Percentiles rank a stretch among this genome's conserved stretches.
Evolutionary conservation across 2,329 filamentous ascomycete species (phyloP).

Genomic region (Beauveria sp.): DNA sequence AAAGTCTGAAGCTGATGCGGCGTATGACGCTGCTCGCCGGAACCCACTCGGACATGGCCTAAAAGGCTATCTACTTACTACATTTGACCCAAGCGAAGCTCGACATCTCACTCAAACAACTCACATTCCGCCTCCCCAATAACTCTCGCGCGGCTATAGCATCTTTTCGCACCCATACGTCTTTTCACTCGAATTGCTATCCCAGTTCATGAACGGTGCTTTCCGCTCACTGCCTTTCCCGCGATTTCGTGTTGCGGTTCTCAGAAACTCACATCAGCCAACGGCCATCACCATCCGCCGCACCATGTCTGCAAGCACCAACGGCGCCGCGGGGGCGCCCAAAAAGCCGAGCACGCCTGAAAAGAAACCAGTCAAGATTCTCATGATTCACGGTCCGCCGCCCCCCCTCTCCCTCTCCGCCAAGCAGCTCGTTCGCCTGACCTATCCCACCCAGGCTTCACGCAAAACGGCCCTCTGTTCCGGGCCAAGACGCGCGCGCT

Average conservation of each 20-base stretch:
- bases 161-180: background rate
- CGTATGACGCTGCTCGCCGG: constrained; percentile 5
- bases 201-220: background rate
- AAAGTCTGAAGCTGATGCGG: background rate
- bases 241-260: background rate
- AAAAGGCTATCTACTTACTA: background rate
- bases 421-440: background rate
- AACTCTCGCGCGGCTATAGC: background rate
- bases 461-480: constrained; percentile 81
- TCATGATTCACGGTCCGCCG: constrained; percentile 65
- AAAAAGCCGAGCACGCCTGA: constrained; percentile 9
- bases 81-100: background rate
- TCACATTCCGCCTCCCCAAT: background rate
- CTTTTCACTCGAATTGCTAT: background rate
- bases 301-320: constrained; percentile 5
- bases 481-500: constrained; percentile 81
- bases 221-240: background rate
- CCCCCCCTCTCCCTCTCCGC: background rate
- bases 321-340: background rate
- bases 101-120: background rate
- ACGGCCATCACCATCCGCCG: background rate
- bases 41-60: background rate
- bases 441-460: constrained; percentile 54
- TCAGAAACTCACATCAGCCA: background rate
- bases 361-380: constrained; percentile 54